Conservation (phyloP, 148 eudicot species). For the Polygonum aviculare region DNA sequence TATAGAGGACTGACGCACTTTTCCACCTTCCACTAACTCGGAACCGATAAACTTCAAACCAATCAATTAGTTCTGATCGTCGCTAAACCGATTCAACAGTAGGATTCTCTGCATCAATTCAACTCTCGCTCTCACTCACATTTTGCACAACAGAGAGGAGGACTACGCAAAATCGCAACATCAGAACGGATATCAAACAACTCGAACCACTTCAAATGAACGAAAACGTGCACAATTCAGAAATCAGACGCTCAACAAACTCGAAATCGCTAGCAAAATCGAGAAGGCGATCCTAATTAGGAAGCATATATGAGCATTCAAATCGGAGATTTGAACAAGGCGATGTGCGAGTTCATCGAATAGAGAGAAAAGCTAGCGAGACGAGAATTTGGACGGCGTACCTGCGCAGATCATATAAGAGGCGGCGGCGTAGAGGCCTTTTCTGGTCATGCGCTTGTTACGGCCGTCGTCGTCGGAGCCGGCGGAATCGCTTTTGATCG, state of each 20-base stretch:
- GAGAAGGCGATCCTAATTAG: neutral
- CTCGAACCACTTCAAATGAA: too few species aligned
- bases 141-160: too few species aligned
- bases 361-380: neutral
- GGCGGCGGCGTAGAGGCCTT: constrained; percentile 39
- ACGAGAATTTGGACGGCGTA: neutral
- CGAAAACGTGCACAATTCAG: too few species aligned
- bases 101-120: neutral
- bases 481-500: constrained; percentile 5
- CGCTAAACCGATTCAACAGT: neutral
- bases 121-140: too few species aligned
- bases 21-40: neutral
- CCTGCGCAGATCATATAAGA: constrained; percentile 66
- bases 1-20: neutral
- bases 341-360: neutral
- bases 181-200: too few species aligned
- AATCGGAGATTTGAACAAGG: neutral
- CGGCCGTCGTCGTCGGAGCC: constrained; percentile 9
- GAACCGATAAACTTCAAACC: neutral
- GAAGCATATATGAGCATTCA: neutral
- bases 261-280: neutral
- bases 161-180: neutral
- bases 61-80: neutral
- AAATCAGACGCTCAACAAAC: too few species aligned
- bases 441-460: constrained; percentile 26